Percentiles rank a stretch among this genome's conserved stretches.
phyloP scores from a whole-genome alignment of 2,329 filamentous ascomycete genomes.

The Colletotrichum camelliae region DNA sequence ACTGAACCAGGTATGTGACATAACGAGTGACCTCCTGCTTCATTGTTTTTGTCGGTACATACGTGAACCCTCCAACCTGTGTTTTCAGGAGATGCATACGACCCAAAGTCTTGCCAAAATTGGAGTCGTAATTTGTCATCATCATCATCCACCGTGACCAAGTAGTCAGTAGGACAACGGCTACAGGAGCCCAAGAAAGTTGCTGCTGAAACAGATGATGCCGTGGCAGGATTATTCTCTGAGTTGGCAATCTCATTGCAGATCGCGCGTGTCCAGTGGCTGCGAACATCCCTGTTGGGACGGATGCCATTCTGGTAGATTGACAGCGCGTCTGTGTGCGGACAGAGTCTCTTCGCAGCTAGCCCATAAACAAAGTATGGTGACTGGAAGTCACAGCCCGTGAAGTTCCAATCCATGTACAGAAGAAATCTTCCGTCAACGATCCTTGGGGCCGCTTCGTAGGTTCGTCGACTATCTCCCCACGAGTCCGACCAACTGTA shows the following conservation, averaged over 20 bases:
- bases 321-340: not conserved
- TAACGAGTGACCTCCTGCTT: not conserved
- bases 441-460: not conserved
- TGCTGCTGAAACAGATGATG: not conserved
- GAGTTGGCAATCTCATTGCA: not conserved
- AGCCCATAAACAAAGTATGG: not conserved
- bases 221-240: not conserved
- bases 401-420: not conserved
- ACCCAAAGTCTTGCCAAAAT: not conserved
- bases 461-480: not conserved
- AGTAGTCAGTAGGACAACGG: not conserved
- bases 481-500: not conserved
- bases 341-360: not conserved
- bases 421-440: not conserved
- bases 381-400: not conserved
- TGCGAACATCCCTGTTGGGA: not conserved
- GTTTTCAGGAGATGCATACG: not conserved
- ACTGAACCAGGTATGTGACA: not conserved
- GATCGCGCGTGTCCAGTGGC: not conserved
- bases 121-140: not conserved
- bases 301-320: not conserved
- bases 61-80: not conserved
- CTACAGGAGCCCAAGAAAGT: not conserved
- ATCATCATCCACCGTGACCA: not conserved
- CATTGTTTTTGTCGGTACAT: rapidly evolving